Conservation (phyloP, 768 basidiomycete species). For the Strobilomyces echinocephalus region DNA sequence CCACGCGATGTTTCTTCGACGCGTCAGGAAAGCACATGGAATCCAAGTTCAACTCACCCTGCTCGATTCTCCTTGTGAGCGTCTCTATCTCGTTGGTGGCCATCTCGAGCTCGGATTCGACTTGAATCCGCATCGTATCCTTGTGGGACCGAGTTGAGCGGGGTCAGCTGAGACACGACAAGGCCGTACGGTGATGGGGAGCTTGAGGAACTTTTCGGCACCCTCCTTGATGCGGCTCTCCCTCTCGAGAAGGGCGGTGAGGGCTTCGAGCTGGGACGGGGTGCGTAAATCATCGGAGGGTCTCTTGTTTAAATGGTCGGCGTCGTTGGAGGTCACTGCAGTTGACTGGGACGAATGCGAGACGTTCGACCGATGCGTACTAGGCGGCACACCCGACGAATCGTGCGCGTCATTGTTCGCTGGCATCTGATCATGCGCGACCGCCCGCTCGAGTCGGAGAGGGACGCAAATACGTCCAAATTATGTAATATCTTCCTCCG, state of each 20-base stretch:
- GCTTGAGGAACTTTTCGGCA: conserved; percentile 82
- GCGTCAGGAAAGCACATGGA: background rate
- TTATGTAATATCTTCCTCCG: conserved; percentile 5
- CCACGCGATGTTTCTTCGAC: conserved; percentile 27
- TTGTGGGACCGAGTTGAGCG: conserved; percentile 24
- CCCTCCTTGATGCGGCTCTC: conserved; percentile 87
- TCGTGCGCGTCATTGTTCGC: conserved; percentile 28
- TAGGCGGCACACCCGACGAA: conserved; percentile 11
- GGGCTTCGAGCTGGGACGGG: conserved; percentile 51
- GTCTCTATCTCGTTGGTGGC: conserved; percentile 69
- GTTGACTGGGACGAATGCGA: conserved; percentile 32
- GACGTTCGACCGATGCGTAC: conserved; percentile 24
- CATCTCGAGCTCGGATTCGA: conserved; percentile 72
- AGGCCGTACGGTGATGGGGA: conserved; percentile 46
- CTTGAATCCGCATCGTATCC: conserved; percentile 65
- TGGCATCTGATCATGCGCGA: conserved; percentile 20
- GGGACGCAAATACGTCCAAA: background rate
- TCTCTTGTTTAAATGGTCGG: conserved; percentile 14
- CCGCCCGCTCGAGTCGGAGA: too few species aligned
- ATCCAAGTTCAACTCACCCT: conserved; percentile 28
- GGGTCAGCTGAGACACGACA: conserved; percentile 1
- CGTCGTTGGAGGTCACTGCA: conserved; percentile 18
- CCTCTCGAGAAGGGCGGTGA: conserved; percentile 65
- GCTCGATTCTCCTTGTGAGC: conserved; percentile 50
- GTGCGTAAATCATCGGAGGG: conserved; percentile 22